Conservation (phyloP, 176 grass and related monocot genomes). For the Otatea glauca region DNA sequence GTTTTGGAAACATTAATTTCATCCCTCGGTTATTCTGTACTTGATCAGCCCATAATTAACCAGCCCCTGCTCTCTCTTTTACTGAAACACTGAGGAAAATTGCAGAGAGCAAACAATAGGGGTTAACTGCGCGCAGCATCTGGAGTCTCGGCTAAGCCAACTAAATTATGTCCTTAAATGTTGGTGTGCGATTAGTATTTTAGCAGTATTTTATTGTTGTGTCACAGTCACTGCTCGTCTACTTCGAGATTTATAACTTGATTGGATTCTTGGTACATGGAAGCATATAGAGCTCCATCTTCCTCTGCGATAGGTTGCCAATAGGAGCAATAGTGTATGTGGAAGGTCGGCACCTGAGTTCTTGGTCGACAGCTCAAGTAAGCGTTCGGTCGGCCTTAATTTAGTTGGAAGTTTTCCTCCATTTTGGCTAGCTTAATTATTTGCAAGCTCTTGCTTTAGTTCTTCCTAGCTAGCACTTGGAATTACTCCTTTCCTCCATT, state of each 20-base stretch:
- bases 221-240: neutral
- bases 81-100: neutral
- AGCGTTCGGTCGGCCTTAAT: neutral
- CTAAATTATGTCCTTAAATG: neutral
- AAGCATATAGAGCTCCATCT: constrained; percentile 11
- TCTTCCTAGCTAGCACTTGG: neutral
- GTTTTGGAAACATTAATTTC: neutral
- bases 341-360: neutral
- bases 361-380: neutral
- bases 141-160: too few relatives aligned
- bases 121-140: too few relatives aligned
- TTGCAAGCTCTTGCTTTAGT: neutral
- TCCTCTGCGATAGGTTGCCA: neutral
- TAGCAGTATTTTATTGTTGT: neutral
- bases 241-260: neutral
- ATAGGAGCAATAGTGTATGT: neutral
- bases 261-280: neutral
- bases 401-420: neutral
- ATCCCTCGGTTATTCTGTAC: too few relatives aligned
- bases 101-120: neutral
- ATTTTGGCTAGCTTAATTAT: neutral
- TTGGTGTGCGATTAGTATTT: neutral
- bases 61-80: too few relatives aligned
- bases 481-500: neutral
- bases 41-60: too few relatives aligned